Base-by-base conservation (phyloP, 345 rosid genomes). In the Salix koriyanagi region DNA sequence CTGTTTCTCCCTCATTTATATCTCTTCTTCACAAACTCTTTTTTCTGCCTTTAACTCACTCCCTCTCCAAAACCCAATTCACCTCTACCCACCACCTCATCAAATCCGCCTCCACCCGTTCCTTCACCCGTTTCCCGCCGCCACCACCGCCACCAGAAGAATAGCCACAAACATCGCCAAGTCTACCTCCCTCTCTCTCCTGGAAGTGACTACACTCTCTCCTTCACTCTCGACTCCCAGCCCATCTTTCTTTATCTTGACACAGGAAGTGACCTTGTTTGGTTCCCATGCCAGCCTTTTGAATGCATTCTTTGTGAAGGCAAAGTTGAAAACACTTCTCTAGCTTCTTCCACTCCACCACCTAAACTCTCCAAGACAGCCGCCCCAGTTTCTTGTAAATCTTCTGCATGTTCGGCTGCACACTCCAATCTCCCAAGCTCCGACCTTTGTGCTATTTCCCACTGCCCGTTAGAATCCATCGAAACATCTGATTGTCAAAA, bases 221-320 rank as follows among this genome's bases (percentile, higher is more conserved):
- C 96, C 36, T 82, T 96, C 72, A 82, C 89, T 76, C 82, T 93
- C 65, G 79, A 87, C 68, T 69, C 83, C 56, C 73, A 85, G 36
- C 28, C 86, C 54, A 82, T 96, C 75, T 90, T 94, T 1, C 91
- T 96, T 58, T 96, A 90, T 85, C 88, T 96, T 15, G 98, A 96
- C 87, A 96, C 99, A 21, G 99, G 99, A 56, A 90, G 96, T 46
- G 97, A 96, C 87, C 91, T 96, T 28, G 97, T 96, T 70, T 96
- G 99, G 99, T 91, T 91, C 87, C 99, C 98, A 26, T 93, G 96
- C 73, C 84, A 87, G 25, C 99, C 99, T 23, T 87, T 96, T 79
- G 87, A 88, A 21, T 96, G 98, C 87, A 91, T 96, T 71, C 91
- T 93, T 79, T 96, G 99, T 75, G 97, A 96, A 81, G 89, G 85